A percentile compares a stretch with the other conserved stretches of the same genome.
Evolutionary conservation across 108 stramenopile genomes (phyloP).

Genomic region (Craspedostauros australis): DNA sequence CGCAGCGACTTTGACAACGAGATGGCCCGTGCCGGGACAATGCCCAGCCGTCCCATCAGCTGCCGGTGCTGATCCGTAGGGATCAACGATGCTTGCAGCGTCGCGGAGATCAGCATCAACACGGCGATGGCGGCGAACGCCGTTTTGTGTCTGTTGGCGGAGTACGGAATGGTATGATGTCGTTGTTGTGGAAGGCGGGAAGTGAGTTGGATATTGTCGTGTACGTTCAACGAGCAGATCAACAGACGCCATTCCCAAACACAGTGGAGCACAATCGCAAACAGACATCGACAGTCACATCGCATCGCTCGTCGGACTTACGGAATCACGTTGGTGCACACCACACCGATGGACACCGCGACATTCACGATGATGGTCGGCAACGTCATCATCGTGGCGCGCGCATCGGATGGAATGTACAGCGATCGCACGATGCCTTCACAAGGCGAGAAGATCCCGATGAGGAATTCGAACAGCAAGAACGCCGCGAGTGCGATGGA

Average conservation of each 20-base stretch:
- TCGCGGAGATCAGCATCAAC: constrained; percentile 33
- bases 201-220: too few relatives aligned
- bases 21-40: too few relatives aligned
- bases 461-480: constrained; percentile 40
- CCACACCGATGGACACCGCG: constrained; percentile 36
- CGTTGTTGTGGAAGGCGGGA: not conserved
- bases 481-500: constrained; percentile 29
- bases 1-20: too few relatives aligned
- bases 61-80: too few relatives aligned
- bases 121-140: constrained; percentile 30
- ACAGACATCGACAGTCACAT: too few relatives aligned
- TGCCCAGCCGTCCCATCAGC: too few relatives aligned
- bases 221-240: too few relatives aligned
- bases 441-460: constrained; percentile 57
- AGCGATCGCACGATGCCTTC: constrained; percentile 61
- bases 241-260: too few relatives aligned
- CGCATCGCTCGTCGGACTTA: too few relatives aligned
- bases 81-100: constrained; percentile 37
- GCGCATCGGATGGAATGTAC: constrained; percentile 44
- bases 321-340: constrained; percentile 30
- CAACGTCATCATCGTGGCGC: constrained; percentile 52
- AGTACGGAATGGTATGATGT: not conserved
- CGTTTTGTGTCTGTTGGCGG: constrained; percentile 5
- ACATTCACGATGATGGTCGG: constrained; percentile 52
- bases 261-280: too few relatives aligned